These are phyloP conservation scores for Balakata baccata DNA, from an alignment of 345 rosid species.

Conservation along the genomic window DNA sequence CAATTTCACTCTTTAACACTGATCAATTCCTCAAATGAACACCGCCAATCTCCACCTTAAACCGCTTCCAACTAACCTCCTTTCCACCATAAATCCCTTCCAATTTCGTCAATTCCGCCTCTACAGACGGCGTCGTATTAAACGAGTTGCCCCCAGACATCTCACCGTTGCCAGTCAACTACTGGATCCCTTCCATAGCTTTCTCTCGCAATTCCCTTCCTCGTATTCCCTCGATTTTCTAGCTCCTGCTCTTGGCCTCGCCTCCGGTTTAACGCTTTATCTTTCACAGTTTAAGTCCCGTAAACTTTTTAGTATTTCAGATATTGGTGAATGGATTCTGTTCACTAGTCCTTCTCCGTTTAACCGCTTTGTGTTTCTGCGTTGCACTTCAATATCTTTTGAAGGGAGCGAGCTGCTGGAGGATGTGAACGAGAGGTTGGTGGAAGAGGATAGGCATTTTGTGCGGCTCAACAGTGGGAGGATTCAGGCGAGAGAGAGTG, in stretches of 20 bases:
- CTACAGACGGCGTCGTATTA: constrained; percentile 53
- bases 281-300: constrained; percentile 25
- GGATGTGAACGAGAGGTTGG: constrained; percentile 59
- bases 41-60: constrained; percentile 22
- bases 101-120: constrained; percentile 34
- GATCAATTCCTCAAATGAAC: constrained; percentile 26
- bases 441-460: constrained; percentile 76
- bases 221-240: constrained; percentile 41
- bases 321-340: constrained; percentile 75
- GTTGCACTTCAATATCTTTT: constrained; percentile 73
- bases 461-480: constrained; percentile 63
- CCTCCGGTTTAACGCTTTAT: constrained; percentile 56
- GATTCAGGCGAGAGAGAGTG: constrained; percentile 30
- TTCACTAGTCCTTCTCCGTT: constrained; percentile 84
- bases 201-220: constrained; percentile 25
- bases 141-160: constrained; percentile 25
- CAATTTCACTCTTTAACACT: not conserved
- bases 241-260: constrained; percentile 53
- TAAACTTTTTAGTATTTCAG: not conserved
- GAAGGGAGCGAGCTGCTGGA: constrained; percentile 46
- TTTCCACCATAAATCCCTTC: constrained; percentile 27
- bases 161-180: constrained; percentile 23
- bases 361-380: constrained; percentile 75
- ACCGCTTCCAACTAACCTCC: constrained; percentile 16
- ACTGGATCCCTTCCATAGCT: constrained; percentile 41